phyloP scores from a whole-genome alignment of 768 basidiomycete species.

The Phlebiopsis flavidoalba region DNA sequence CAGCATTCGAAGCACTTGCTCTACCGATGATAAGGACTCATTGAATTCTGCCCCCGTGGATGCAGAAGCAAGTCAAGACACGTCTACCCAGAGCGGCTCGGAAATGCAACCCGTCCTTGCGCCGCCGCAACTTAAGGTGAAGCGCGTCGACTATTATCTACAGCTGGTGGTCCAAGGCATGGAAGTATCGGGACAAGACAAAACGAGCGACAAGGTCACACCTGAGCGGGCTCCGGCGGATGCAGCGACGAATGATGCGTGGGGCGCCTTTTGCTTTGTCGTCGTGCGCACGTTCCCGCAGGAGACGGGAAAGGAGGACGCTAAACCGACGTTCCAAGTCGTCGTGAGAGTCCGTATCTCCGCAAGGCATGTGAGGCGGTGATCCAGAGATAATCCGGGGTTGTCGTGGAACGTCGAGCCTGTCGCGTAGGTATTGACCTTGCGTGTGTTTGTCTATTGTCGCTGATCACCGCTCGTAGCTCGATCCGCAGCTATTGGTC shows the following conservation, averaged over 20 bases:
- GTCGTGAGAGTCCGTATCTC: slow-evolving; percentile 57
- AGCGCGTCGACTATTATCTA: slow-evolving; percentile 58
- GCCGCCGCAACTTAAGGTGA: slow-evolving; percentile 48
- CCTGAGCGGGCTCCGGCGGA: slow-evolving; percentile 42
- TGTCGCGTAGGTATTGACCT: slow-evolving; percentile 36
- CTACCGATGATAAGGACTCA: neutral
- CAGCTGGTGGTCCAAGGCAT: slow-evolving; percentile 48
- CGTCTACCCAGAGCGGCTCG: neutral
- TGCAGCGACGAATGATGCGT: slow-evolving; percentile 38
- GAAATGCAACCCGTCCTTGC: slow-evolving; percentile 28
- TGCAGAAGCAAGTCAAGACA: neutral
- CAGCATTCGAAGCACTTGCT: neutral
- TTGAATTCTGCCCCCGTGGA: too few relatives aligned
- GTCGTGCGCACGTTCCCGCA: slow-evolving; percentile 47
- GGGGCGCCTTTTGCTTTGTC: slow-evolving; percentile 56
- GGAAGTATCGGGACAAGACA: slow-evolving; percentile 63
- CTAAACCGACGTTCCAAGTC: slow-evolving; percentile 43
- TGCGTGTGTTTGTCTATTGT: too few relatives aligned
- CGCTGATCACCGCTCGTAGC: slow-evolving; percentile 25
- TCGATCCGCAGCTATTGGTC: slow-evolving; percentile 51
- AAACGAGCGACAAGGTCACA: slow-evolving; percentile 47
- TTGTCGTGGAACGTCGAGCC: slow-evolving; percentile 58
- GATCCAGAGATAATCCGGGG: slow-evolving; percentile 48
- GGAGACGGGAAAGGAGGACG: slow-evolving; percentile 20
- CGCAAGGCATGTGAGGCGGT: slow-evolving; percentile 55